Evolutionary conservation across 345 rosid genomes (phyloP).

Genomic region (Pelargonium nanum): DNA sequence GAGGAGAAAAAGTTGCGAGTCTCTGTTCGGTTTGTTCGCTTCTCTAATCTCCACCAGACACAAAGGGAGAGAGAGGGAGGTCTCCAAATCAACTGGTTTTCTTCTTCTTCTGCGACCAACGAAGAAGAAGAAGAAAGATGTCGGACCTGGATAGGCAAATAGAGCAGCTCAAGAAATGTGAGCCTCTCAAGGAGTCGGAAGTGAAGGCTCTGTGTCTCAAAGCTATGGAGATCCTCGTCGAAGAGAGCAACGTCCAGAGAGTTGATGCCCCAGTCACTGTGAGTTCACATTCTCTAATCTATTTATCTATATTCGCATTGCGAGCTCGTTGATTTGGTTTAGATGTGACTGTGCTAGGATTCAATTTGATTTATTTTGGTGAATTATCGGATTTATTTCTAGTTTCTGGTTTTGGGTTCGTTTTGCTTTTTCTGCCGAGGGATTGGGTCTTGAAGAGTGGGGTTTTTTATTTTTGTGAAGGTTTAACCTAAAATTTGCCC

Average conservation of each 20-base stretch:
- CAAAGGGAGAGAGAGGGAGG: constrained; percentile 1
- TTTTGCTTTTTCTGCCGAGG: background rate
- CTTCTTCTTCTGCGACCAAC: background rate
- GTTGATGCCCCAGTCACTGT: constrained; percentile 98
- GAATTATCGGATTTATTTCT: too few species aligned
- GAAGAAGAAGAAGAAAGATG: constrained; percentile 31
- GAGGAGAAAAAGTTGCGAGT: background rate
- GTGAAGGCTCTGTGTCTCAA: constrained; percentile 92
- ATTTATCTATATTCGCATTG: background rate
- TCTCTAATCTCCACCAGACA: background rate
- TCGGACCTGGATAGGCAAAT: constrained; percentile 94
- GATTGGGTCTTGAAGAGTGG: background rate
- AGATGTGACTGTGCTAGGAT: background rate
- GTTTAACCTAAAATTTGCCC: too few species aligned
- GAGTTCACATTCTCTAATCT: background rate
- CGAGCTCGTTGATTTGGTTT: background rate
- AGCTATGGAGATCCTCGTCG: constrained; percentile 93
- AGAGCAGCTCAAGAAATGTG: constrained; percentile 93
- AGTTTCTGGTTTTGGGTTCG: background rate
- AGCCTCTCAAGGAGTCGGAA: constrained; percentile 88
- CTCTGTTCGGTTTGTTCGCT: background rate
- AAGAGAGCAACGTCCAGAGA: constrained; percentile 95
- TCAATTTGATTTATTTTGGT: background rate
- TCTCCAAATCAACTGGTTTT: background rate
- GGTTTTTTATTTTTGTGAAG: background rate